phyloP scores from a whole-genome alignment of 2,329 filamentous ascomycete species.

The Fusarium luffae region DNA sequence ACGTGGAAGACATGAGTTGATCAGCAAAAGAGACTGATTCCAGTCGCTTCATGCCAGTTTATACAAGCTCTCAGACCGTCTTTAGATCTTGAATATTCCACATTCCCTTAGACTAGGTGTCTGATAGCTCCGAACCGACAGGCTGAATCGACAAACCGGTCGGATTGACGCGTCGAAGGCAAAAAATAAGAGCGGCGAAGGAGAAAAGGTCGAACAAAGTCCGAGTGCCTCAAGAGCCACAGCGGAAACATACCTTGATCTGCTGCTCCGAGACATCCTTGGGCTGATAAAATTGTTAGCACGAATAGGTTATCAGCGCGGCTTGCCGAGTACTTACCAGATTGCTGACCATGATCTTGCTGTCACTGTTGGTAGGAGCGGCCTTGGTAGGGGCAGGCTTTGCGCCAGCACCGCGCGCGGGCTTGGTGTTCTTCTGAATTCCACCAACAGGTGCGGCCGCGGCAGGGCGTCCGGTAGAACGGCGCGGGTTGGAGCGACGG shows the following conservation, averaged over 20 bases:
- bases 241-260: constrained; percentile 99
- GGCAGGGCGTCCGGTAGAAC: constrained; percentile 62
- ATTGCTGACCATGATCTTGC: constrained; percentile 99
- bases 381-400: constrained; percentile 75
- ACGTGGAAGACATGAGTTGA: background rate
- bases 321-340: constrained; percentile 73
- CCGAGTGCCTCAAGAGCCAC: constrained; percentile 74
- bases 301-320: background rate
- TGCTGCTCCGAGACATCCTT: constrained; percentile 95
- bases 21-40: background rate
- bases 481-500: constrained; percentile 63
- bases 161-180: constrained; percentile 44
- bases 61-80: background rate
- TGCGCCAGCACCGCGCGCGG: constrained; percentile 66
- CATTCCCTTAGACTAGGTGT: constrained; percentile 16
- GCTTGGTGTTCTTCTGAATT: constrained; percentile 80
- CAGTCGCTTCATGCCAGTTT: background rate
- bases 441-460: constrained; percentile 82
- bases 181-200: constrained; percentile 53
- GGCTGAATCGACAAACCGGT: constrained; percentile 33
- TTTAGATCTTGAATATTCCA: background rate
- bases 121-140: constrained; percentile 42
- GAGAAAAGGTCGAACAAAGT: constrained; percentile 73
- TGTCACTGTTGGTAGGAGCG: constrained; percentile 73
- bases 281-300: constrained; percentile 73